Percentiles rank a stretch among this genome's conserved stretches.
Evolutionary conservation across 768 basidiomycete genomes (phyloP).

Genomic region (Suillus hirtellus): DNA sequence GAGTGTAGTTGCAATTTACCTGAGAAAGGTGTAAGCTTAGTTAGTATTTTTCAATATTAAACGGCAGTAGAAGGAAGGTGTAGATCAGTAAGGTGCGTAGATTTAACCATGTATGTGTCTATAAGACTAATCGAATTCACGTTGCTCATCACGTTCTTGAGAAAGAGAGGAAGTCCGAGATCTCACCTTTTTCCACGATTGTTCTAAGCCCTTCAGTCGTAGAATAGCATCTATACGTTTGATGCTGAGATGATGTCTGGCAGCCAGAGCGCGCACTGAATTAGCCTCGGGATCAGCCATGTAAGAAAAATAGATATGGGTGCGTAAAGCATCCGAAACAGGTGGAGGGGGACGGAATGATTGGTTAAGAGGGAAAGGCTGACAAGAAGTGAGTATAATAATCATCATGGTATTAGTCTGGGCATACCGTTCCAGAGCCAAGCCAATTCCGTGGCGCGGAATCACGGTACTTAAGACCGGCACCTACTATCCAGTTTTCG

Average conservation of each 20-base stretch:
- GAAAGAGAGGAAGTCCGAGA: slow-evolving; percentile 9
- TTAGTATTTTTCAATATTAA: slow-evolving; percentile 2
- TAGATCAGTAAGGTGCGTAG: slow-evolving; percentile 26
- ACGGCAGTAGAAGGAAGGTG: neutral
- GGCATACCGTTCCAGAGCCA: slow-evolving; percentile 54
- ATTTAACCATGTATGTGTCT: slow-evolving; percentile 79
- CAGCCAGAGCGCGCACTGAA: slow-evolving; percentile 60
- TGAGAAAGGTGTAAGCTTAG: neutral
- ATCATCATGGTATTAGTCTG: slow-evolving; percentile 16
- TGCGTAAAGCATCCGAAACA: slow-evolving; percentile 60
- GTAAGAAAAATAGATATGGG: slow-evolving; percentile 59
- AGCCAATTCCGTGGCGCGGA: slow-evolving; percentile 61
- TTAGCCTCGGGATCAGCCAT: slow-evolving; percentile 57
- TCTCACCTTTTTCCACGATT: slow-evolving; percentile 70
- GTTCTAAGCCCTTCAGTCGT: slow-evolving; percentile 77
- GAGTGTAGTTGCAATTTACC: slow-evolving; percentile 7
- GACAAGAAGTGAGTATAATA: slow-evolving; percentile 2
- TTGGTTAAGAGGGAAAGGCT: slow-evolving; percentile 88
- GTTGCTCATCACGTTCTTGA: slow-evolving; percentile 52
- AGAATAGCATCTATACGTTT: slow-evolving; percentile 84
- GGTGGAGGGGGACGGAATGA: slow-evolving; percentile 82
- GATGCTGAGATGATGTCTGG: slow-evolving; percentile 63
- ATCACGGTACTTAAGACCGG: slow-evolving; percentile 26
- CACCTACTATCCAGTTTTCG: slow-evolving; percentile 17
- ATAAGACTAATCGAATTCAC: slow-evolving; percentile 92